These are phyloP conservation scores for Solanum okadae DNA, from an alignment of 257 asterid genomes.

Conservation along the genomic window DNA sequence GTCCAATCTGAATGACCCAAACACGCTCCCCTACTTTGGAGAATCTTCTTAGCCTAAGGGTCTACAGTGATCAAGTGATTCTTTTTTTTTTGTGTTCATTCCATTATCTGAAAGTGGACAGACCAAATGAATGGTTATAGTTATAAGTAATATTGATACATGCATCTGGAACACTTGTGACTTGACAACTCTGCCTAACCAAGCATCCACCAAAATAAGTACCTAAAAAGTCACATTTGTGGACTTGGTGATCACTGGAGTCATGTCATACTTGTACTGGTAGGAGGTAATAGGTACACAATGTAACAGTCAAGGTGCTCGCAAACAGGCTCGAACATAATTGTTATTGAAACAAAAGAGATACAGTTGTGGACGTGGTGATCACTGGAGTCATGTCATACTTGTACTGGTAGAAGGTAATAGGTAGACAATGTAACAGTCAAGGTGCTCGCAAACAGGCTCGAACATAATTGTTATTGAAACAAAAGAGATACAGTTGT, in stretches of 20 bases:
- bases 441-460: rapidly evolving
- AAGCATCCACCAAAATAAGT: background rate
- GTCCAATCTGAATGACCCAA: background rate
- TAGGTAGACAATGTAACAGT: background rate
- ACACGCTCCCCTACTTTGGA: background rate
- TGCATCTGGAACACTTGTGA: background rate
- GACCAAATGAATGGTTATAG: background rate
- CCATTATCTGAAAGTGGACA: background rate
- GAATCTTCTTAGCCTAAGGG: background rate
- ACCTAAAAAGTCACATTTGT: background rate
- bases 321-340: background rate
- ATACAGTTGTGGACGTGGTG: background rate
- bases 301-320: background rate
- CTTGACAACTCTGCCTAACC: background rate
- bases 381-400: background rate
- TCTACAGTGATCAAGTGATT: background rate
- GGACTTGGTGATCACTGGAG: background rate
- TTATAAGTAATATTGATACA: background rate
- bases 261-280: background rate
- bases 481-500: background rate
- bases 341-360: background rate
- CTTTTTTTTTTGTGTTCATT: background rate
- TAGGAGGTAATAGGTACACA: background rate
- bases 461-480: background rate
- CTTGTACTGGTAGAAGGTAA: background rate